phyloP scores from a whole-genome alignment of 768 basidiomycete genomes.

The Pholiota conissans region DNA sequence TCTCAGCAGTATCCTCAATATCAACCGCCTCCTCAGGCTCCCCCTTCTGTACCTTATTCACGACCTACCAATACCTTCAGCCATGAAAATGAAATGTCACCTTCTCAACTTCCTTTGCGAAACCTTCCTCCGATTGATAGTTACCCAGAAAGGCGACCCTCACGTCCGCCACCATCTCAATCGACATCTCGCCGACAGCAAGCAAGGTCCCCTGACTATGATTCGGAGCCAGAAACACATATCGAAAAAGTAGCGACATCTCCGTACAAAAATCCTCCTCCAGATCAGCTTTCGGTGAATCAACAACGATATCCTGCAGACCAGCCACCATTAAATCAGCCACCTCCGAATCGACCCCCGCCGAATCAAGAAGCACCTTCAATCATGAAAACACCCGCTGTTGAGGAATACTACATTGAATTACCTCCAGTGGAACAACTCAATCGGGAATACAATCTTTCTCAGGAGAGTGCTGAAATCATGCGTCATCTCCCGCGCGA shows the following conservation, averaged over 20 bases:
- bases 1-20: neutral
- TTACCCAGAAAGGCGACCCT: neutral
- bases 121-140: slow-evolving; percentile 5
- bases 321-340: neutral
- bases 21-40: neutral
- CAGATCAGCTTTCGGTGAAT: no score
- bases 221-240: neutral
- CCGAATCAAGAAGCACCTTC: neutral
- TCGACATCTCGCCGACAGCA: slow-evolving; percentile 9
- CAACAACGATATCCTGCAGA: neutral
- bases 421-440: slow-evolving; percentile 33
- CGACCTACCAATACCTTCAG: neutral
- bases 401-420: slow-evolving; percentile 24
- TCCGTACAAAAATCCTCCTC: no score
- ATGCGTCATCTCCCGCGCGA: slow-evolving; percentile 21
- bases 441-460: slow-evolving; percentile 21
- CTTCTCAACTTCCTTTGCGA: slow-evolving; percentile 15
- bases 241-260: neutral
- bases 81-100: slow-evolving; percentile 15
- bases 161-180: slow-evolving; percentile 5
- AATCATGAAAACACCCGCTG: slow-evolving; percentile 19
- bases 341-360: neutral
- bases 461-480: slow-evolving; percentile 19
- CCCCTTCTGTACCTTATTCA: neutral
- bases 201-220: slow-evolving; percentile 8